Evolutionary conservation across 2,329 filamentous ascomycete genomes (phyloP).

Genomic region (Alternaria triticina): DNA sequence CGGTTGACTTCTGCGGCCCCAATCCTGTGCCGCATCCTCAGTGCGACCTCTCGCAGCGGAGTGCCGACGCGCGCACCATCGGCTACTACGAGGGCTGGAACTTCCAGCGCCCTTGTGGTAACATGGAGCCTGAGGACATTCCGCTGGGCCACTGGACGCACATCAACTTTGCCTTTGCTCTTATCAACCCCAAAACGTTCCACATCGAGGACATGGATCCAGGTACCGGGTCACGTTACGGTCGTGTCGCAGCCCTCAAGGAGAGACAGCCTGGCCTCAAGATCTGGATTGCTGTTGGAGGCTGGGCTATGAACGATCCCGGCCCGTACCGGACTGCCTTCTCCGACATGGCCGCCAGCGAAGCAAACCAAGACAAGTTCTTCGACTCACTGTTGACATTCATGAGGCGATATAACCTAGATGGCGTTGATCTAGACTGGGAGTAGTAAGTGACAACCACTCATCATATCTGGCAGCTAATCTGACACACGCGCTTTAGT

Average conservation of each 20-base stretch:
- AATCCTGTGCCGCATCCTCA: not conserved
- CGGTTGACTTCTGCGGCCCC: not conserved
- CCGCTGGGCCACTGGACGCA: slow-evolving; percentile 5
- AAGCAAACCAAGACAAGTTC: slow-evolving; percentile 35
- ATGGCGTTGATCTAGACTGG: slow-evolving; percentile 56
- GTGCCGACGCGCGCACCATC: not conserved
- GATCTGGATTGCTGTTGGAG: slow-evolving; percentile 48
- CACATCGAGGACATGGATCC: not conserved
- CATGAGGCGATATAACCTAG: slow-evolving; percentile 51
- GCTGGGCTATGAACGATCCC: slow-evolving; percentile 52
- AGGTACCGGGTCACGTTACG: not conserved
- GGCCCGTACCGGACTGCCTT: slow-evolving; percentile 33
- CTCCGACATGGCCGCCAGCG: slow-evolving; percentile 16
- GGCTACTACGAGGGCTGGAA: slow-evolving; percentile 22
- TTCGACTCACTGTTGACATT: slow-evolving; percentile 46
- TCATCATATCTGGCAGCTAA: not conserved
- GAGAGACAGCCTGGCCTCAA: slow-evolving; percentile 30
- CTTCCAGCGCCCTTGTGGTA: not conserved
- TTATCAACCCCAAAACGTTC: slow-evolving; percentile 13
- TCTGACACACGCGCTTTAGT: not conserved
- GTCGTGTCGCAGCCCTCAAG: slow-evolving; percentile 36
- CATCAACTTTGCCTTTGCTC: slow-evolving; percentile 16
- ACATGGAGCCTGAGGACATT: slow-evolving; percentile 9
- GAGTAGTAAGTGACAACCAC: not conserved
- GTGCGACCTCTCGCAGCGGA: not conserved